phyloP scores from a whole-genome alignment of 805 yeast genomes.

The Pichia scutulata region DNA sequence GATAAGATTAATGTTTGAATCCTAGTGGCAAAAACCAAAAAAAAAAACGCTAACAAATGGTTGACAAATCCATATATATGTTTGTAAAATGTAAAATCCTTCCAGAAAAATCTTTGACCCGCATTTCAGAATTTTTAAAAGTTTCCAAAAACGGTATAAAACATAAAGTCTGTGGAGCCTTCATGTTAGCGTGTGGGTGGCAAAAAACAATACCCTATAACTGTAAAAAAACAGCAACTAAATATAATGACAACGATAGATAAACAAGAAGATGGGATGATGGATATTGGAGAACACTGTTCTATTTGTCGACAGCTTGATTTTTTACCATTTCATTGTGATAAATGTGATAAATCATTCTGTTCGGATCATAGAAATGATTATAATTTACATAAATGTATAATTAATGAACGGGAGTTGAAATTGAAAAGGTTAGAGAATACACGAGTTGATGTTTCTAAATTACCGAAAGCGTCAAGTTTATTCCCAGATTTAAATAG shows the following conservation, averaged over 20 bases:
- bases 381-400: conserved; percentile 26
- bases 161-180: too few relatives aligned
- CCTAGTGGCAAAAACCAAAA: too few relatives aligned
- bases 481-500: conserved; percentile 46
- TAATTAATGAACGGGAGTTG: conserved; percentile 17
- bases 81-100: too few relatives aligned
- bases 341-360: conserved; percentile 31
- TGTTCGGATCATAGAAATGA: conserved; percentile 43
- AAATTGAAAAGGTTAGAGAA: conserved; percentile 1
- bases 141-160: not conserved
- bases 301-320: conserved; percentile 44
- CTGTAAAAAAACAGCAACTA: not conserved
- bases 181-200: not conserved
- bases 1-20: too few relatives aligned
- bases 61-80: too few relatives aligned
- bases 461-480: conserved; percentile 35
- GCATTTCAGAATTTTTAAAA: not conserved
- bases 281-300: conserved; percentile 56
- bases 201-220: not conserved
- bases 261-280: conserved; percentile 28
- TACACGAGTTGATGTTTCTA: conserved; percentile 8
- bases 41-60: too few relatives aligned
- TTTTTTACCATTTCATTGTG: conserved; percentile 52
- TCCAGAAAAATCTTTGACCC: not conserved
- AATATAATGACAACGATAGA: not conserved